Conservation (phyloP, 352 stramenopile species). For the Pythium sp. region DNA sequence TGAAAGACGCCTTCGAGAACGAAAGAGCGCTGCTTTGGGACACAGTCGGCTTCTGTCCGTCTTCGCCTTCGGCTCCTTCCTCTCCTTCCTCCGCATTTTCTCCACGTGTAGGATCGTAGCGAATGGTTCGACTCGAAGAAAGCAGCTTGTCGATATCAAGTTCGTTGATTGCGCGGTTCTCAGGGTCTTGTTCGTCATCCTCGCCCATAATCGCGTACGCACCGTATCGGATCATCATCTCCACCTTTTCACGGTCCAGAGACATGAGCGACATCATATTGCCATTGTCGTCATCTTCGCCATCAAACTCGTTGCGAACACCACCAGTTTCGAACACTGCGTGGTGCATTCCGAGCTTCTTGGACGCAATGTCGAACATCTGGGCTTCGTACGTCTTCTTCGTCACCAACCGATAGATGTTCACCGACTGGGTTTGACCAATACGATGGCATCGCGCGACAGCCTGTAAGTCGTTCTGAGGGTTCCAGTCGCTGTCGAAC, state of each 20-base stretch:
- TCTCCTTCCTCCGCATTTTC: constrained; percentile 41
- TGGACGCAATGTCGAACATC: constrained; percentile 99
- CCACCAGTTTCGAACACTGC: constrained; percentile 96
- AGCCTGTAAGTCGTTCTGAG: constrained; percentile 98
- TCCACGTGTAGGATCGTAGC: constrained; percentile 75
- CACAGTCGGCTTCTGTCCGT: constrained; percentile 30
- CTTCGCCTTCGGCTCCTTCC: constrained; percentile 30
- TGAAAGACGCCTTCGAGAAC: constrained; percentile 89
- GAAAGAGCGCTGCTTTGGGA: constrained; percentile 69
- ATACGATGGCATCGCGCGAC: constrained; percentile 99
- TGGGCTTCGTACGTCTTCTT: constrained; percentile 99
- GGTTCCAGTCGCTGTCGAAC: constrained; percentile 98
- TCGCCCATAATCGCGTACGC: constrained; percentile 97
- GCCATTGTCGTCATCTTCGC: constrained; percentile 91
- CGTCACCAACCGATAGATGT: constrained; percentile 99
- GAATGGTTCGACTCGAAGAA: constrained; percentile 83
- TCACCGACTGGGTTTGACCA: constrained; percentile 98
- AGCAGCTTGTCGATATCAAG: constrained; percentile 88
- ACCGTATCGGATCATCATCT: constrained; percentile 97
- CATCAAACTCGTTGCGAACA: constrained; percentile 91
- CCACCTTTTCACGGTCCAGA: constrained; percentile 96
- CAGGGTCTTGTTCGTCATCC: constrained; percentile 92
- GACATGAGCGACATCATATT: constrained; percentile 93
- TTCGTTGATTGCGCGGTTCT: constrained; percentile 88
- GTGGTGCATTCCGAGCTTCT: constrained; percentile 98